These are phyloP conservation scores for Gossypium bickii DNA, from an alignment of 345 rosid genomes.

Conservation along the genomic window DNA sequence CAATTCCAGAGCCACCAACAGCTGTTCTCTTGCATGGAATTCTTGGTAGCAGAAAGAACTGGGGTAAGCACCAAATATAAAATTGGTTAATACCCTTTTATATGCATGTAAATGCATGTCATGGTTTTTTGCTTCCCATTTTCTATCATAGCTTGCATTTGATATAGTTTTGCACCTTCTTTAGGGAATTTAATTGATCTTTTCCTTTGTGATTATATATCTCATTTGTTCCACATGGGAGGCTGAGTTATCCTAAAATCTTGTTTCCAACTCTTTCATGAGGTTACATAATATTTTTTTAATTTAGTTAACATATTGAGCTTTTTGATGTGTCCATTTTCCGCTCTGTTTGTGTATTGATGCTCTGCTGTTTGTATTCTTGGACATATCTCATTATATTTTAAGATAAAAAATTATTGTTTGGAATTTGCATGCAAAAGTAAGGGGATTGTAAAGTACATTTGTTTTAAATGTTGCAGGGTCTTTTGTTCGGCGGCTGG, in stretches of 20 bases:
- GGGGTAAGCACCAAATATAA: constrained; percentile 53
- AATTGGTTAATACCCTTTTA: neutral
- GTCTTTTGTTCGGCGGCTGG: constrained; percentile 77
- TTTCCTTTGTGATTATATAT: neutral
- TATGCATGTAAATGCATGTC: neutral
- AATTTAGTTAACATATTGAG: neutral
- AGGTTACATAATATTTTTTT: neutral
- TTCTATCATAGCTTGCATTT: neutral
- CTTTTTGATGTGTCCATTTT: neutral
- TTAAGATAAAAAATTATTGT: neutral
- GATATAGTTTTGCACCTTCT: neutral
- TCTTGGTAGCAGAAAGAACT: constrained; percentile 82
- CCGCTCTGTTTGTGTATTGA: neutral
- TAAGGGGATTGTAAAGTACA: neutral
- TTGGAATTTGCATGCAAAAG: neutral
- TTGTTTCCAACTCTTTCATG: neutral
- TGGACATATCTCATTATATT: neutral
- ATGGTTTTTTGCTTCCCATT: neutral
- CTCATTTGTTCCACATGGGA: neutral
- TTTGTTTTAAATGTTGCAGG: constrained; percentile 34
- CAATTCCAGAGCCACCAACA: constrained; percentile 77
- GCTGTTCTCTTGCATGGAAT: constrained; percentile 95
- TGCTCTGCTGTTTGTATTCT: neutral
- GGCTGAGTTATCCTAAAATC: neutral
- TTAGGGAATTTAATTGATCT: neutral